Percentiles rank a stretch among this genome's conserved stretches.
Conservation (phyloP, 2,329 filamentous ascomycete species). For the Thelonectria discophora region DNA sequence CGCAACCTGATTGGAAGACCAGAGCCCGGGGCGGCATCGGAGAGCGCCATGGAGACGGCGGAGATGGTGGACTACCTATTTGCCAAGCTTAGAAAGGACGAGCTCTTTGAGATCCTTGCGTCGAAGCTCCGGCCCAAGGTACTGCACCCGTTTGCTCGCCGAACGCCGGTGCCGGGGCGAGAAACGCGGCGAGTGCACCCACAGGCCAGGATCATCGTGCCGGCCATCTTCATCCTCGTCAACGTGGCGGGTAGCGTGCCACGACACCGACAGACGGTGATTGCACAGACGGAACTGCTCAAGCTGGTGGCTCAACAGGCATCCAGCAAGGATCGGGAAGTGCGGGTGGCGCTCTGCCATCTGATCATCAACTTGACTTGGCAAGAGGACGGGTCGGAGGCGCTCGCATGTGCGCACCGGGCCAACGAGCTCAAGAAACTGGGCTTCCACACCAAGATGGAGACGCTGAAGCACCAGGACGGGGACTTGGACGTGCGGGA, state of each 20-base stretch:
- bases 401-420: slow-evolving; percentile 70
- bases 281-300: slow-evolving; percentile 80
- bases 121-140: slow-evolving; percentile 76
- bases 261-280: slow-evolving; percentile 78
- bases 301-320: slow-evolving; percentile 78
- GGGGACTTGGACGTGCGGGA: slow-evolving; percentile 83
- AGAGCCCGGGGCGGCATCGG: slow-evolving; percentile 58
- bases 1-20: slow-evolving; percentile 83
- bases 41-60: slow-evolving; percentile 60
- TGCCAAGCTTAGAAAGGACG: slow-evolving; percentile 75
- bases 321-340: slow-evolving; percentile 73
- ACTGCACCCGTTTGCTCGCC: slow-evolving; percentile 62
- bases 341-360: slow-evolving; percentile 83
- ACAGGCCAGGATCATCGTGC: slow-evolving; percentile 75
- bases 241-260: slow-evolving; percentile 87
- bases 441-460: slow-evolving; percentile 74
- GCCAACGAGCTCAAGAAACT: slow-evolving; percentile 74
- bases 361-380: slow-evolving; percentile 87
- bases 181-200: slow-evolving; percentile 64
- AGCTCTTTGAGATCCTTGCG: slow-evolving; percentile 82
- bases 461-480: slow-evolving; percentile 70
- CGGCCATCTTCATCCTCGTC: slow-evolving; percentile 83
- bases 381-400: slow-evolving; percentile 77
- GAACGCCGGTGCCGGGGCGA: slow-evolving; percentile 43
- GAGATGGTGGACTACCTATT: slow-evolving; percentile 90